phyloP scores from a whole-genome alignment of 2,329 filamentous ascomycete species.

The Trichoderma simmonsii region DNA sequence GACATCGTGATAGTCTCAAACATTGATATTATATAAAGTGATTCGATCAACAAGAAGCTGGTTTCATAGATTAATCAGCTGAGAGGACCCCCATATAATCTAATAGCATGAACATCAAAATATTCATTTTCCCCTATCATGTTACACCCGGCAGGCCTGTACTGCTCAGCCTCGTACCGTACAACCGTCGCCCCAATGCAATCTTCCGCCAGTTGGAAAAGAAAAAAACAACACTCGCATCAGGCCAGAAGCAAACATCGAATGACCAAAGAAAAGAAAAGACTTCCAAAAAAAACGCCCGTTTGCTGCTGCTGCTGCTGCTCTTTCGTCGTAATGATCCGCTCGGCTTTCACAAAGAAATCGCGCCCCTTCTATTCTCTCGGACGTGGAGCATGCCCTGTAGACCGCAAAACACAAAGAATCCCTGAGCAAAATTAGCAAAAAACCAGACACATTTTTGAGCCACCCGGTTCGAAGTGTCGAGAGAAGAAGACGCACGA shows the following conservation, averaged over 20 bases:
- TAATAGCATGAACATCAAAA: not conserved
- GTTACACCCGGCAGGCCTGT: not conserved
- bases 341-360: slow-evolving; percentile 57
- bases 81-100: not conserved
- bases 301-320: not conserved
- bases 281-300: not conserved
- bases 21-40: not conserved
- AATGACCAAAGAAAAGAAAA: not conserved
- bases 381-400: slow-evolving; percentile 85
- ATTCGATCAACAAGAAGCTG: not conserved
- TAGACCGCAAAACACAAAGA: slow-evolving; percentile 86
- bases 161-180: not conserved
- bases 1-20: not conserved
- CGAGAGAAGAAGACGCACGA: slow-evolving; percentile 55
- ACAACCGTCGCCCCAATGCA: not conserved
- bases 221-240: not conserved
- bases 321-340: not conserved
- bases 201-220: not conserved
- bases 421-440: slow-evolving; percentile 55
- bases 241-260: slow-evolving; percentile 1
- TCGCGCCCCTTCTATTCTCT: slow-evolving; percentile 78
- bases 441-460: not conserved
- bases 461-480: not conserved
- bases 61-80: not conserved
- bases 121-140: not conserved